These are phyloP conservation scores for Cercis canadensis DNA, from an alignment of 306 rosid genomes.

Conservation along the genomic window DNA sequence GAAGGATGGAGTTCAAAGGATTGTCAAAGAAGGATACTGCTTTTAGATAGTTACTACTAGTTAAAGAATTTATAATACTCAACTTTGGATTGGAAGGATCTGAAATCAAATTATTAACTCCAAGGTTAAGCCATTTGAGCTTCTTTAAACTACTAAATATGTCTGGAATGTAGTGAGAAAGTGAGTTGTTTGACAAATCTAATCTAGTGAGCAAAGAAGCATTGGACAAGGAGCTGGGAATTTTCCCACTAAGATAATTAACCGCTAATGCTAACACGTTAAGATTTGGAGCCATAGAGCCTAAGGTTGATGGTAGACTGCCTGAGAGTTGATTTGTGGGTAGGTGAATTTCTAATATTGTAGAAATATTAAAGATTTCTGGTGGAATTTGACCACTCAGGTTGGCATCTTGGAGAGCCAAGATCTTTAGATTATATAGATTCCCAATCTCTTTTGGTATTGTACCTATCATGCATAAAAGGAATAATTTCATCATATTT, in stretches of 20 bases:
- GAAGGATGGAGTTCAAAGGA: conserved; percentile 27
- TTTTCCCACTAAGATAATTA: not conserved
- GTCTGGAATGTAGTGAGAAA: not conserved
- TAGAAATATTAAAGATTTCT: not conserved
- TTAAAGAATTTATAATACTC: not conserved
- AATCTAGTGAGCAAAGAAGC: not conserved
- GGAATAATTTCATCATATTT: not conserved
- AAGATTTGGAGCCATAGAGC: not conserved
- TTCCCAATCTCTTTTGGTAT: not conserved
- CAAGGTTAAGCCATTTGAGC: too few species aligned
- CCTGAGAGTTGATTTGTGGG: not conserved
- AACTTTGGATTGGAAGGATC: too few species aligned
- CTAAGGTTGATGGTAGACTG: not conserved
- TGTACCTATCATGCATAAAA: too few species aligned
- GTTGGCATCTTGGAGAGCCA: not conserved
- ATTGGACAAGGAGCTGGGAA: not conserved
- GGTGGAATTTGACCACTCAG: not conserved
- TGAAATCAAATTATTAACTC: too few species aligned
- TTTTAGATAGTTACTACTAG: not conserved
- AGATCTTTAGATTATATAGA: not conserved
- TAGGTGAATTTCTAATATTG: not conserved
- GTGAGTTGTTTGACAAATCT: not conserved
- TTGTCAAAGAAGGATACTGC: not conserved
- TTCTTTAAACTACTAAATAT: too few species aligned
- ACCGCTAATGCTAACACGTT: not conserved